Conservation (phyloP, 495 filamentous ascomycete species). For the Talaromyces thailandensis region DNA sequence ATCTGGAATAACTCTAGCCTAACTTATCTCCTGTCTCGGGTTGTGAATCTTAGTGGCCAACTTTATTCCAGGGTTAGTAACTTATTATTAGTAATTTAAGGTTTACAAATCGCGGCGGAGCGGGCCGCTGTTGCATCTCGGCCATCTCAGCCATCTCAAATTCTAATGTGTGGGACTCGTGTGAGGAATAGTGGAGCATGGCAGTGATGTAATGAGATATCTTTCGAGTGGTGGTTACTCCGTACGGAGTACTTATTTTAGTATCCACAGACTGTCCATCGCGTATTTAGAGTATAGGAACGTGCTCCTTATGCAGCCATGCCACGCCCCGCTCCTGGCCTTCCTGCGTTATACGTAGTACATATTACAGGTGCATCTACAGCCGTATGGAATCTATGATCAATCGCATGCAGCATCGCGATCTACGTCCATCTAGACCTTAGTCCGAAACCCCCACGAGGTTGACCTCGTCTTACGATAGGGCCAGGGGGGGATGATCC, state of each 20-base stretch:
- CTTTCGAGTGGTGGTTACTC: too few species aligned
- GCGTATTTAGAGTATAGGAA: not conserved
- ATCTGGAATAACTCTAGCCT: not conserved
- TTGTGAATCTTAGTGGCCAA: too few species aligned
- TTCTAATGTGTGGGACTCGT: not conserved
- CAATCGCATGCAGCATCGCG: not conserved
- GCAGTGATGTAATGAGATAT: too few species aligned
- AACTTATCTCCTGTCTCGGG: too few species aligned
- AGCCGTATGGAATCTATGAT: not conserved
- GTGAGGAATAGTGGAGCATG: not conserved
- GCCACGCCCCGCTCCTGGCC: not conserved
- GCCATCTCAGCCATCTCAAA: too few species aligned
- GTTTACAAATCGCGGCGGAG: too few species aligned
- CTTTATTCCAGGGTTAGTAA: too few species aligned
- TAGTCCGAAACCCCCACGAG: not conserved
- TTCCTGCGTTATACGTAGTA: not conserved
- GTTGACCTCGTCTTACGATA: not conserved
- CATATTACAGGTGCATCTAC: not conserved
- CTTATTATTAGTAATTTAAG: too few species aligned
- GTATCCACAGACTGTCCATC: not conserved
- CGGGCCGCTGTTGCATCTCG: not conserved
- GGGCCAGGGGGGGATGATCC: not conserved
- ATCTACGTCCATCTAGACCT: not conserved
- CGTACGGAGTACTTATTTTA: too few species aligned
- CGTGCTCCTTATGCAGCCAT: not conserved